Evolutionary conservation across 202 grass and related monocot genomes (phyloP), one percentile per base, ranked within the genome.

Genomic region (Panicum virgatum): DNA sequence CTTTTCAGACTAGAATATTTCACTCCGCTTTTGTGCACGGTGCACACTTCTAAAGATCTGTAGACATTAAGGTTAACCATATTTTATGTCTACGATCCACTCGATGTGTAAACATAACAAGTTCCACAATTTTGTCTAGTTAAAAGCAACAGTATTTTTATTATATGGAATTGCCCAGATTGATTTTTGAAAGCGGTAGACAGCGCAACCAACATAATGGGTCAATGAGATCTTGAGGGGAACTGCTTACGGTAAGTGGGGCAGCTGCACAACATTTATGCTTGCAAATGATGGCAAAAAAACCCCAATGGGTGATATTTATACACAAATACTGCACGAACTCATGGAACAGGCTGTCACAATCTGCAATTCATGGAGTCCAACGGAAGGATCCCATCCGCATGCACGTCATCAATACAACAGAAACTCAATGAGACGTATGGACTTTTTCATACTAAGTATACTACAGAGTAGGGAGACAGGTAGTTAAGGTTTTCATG

Each of bases 351-450:
- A 34, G 30, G 23, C 39, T 9, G 18, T 36, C 48, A 71, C 12
- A 38, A 14, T 29, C 40, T 38, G 52, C 23, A 70, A 72, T 7
- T 12, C 45, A 29, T 68, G 34, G 53, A 70, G 19, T 80, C 54
- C 65, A 38, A 32, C 44, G 26, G 2, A 57, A 56, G 32, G n/a
- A 80, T 69, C n/a, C 4, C 46, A 60, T 84, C 86, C 15, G 5
- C 70, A 54, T 6, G 15, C 76, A 54, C 3, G 44, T 70, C 58
- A 42, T 56, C 39, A 51, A 63, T 85, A 66, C 66, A 72, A 58
- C 36, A 78, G 66, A 58, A 78, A 76, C 59, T 73, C 56, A 36
- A 66, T 19, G 60, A 81, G 66, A 73, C 39, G n/a, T 58, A 78
- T 77, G 54, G 34, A 62, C 44, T 66, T 58, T 59, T 23, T 52